Evolutionary conservation across 305 asterid species (phyloP), one percentile per base, ranked within the genome.

Genomic region (Fraxinus xanthoxyloides): DNA sequence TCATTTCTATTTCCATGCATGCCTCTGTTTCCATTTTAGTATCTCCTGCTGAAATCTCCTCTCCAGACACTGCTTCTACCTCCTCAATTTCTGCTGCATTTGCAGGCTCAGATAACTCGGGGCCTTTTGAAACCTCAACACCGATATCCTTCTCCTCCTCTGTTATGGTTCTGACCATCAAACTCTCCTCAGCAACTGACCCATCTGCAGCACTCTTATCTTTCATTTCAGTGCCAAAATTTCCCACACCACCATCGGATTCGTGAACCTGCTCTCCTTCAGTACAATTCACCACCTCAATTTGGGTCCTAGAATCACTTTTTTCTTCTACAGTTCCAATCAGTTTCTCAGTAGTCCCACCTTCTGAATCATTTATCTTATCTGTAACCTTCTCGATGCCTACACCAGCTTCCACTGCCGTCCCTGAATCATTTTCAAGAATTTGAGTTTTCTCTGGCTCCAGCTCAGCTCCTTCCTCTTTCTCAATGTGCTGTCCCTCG

Each of bases 201-300:
- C 77, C 72, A 76, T 75, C 83, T 80, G 85, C 85, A 10, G 43
- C 80, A 84, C 28, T 82, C 82, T 86, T 89, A 75, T 77, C 65
- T 56, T 65, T 83, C 78, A 76, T 77, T 23, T 84, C 84, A 56
- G 38, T 72, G 78, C 72, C 59, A 65, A 30, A 59, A 51, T 74
- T 51, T 59, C 77, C 78, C 24, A 30, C 46, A 75, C 15, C 81
- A 76, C 63, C 84, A 23, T 72, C 75, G n/a, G 79, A 78, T 17
- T 82, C 86, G 19, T 43, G 70, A 77, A 46, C 78, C 82, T 87
- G 85, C 78, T 87, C 89, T 26, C 73, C 82, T 67, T 84, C 88
- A 46, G 81, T 30, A 26, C 4, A 87, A 81, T 85, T 79, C 83
- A 79, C 85, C 59, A 35, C 81, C 54, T 84, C 83, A 17, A 40